Base-by-base conservation (phyloP, 2,329 filamentous ascomycete genomes). In the Epichloe festucae region DNA sequence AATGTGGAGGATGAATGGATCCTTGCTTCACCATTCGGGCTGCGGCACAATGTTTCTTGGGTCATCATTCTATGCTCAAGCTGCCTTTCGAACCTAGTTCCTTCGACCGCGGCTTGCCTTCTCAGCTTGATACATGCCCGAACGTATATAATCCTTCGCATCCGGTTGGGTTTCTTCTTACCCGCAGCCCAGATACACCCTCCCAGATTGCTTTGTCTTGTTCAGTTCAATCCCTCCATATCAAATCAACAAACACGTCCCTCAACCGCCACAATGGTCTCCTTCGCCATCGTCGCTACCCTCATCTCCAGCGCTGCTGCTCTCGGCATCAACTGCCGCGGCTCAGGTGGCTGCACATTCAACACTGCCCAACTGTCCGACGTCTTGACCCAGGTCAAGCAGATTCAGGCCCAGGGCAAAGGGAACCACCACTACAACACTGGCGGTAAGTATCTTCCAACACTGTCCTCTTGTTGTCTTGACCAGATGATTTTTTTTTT, bases 261-360 rank as follows among this genome's bases (percentile, higher is more conserved):
- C 17, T 38, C 12, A 17, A 15, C 5, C 21, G 11, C 35, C 44
- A 52, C 35, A 31, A 46, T 51, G 34, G 38, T 41, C 34, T 43
- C 48, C 27, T 49, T 45, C 31, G 49, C 21, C 34, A 11, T 54
- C 42, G 43, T 51, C 39, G 48, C 48, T 31, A 48, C 52, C 8
- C 42, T 56, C 31, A 38, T 53, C 27, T 39, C 50, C 35, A 46
- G 35, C n/a, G 53, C 46, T 35, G 45, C 53, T 5, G 53, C 56
- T 1, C 51, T 53, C 3, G 57, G 56, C 48, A 57, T 54, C 38
- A 55, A 57, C 49, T 59, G 57, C 52, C 47, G 54, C 36, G 56
- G 52, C 39, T 57, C 57, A 4, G 57, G 52, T 17, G 48, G 15
- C 14, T 59, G 57, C 50, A 46, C 17, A 2, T 38, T 54, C 39